phyloP scores from a whole-genome alignment of 768 basidiomycete genomes.

The Fistulinella prunicolor region DNA sequence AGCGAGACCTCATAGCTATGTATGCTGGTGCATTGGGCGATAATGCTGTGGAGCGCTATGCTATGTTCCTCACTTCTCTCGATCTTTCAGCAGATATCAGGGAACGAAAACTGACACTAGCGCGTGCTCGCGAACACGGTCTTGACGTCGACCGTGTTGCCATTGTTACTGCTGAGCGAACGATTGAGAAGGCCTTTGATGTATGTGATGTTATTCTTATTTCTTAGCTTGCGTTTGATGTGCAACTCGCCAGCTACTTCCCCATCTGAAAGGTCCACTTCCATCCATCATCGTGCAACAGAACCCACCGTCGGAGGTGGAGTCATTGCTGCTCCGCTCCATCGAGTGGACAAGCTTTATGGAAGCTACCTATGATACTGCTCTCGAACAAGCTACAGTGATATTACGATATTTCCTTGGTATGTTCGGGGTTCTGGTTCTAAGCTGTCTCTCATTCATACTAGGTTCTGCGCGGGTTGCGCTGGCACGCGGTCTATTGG shows the following conservation, averaged over 20 bases:
- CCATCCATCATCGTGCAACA: constrained; percentile 61
- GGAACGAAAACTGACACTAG: constrained; percentile 68
- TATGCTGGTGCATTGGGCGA: constrained; percentile 90
- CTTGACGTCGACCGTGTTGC: constrained; percentile 82
- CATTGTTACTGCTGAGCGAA: constrained; percentile 71
- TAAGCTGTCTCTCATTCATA: not conserved
- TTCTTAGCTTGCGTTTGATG: constrained; percentile 9
- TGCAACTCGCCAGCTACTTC: constrained; percentile 43
- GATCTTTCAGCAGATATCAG: constrained; percentile 59
- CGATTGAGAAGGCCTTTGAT: constrained; percentile 67
- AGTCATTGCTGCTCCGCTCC: constrained; percentile 71
- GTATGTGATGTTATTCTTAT: constrained; percentile 32
- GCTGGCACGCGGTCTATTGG: constrained; percentile 58
- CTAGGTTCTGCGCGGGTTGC: constrained; percentile 72
- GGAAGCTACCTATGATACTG: constrained; percentile 69
- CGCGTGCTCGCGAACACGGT: constrained; percentile 78
- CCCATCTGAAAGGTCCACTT: constrained; percentile 51
- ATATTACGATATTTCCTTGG: constrained; percentile 89
- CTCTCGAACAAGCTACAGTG: constrained; percentile 83
- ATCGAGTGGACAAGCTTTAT: constrained; percentile 92
- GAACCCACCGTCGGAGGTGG: constrained; percentile 52
- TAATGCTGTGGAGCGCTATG: constrained; percentile 90
- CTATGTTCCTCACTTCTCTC: constrained; percentile 80
- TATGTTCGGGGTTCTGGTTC: constrained; percentile 35
- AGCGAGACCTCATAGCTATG: constrained; percentile 86